phyloP scores from a whole-genome alignment of 1,284 basidiomycete species.

The Rugiboletus extremiorientalis region DNA sequence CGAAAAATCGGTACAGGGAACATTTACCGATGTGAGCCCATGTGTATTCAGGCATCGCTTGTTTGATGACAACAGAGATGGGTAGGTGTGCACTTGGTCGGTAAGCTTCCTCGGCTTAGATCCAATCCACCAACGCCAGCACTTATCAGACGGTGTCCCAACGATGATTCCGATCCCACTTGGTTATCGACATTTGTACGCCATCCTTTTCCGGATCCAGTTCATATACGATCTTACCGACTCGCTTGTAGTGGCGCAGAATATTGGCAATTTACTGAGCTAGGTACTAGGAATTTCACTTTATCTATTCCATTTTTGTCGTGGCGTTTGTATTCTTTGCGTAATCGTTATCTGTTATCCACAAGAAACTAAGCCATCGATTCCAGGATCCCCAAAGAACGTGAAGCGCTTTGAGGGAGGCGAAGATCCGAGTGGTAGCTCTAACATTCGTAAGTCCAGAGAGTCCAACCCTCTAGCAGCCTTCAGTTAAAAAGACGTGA shows the following conservation, averaged over 20 bases:
- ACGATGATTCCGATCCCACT: conserved; percentile 39
- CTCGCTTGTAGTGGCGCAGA: conserved; percentile 37
- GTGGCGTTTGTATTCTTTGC: not conserved
- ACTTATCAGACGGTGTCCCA: conserved; percentile 42
- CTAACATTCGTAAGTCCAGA: conserved; percentile 38
- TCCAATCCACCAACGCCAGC: not conserved
- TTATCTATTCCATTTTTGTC: not conserved
- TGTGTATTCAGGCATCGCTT: not conserved
- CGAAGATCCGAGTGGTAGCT: conserved; percentile 44
- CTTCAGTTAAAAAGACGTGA: not conserved
- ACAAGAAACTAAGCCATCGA: conserved; percentile 2
- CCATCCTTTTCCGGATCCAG: not conserved
- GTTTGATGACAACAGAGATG: not conserved
- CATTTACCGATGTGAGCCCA: conserved; percentile 40
- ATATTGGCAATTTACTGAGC: conserved; percentile 46
- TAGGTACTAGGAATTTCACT: conserved; percentile 26
- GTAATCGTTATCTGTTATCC: conserved; percentile 4
- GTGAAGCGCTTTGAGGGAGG: conserved; percentile 38
- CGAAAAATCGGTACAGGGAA: conserved; percentile 35
- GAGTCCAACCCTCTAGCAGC: not conserved
- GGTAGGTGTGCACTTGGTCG: conserved; percentile 41
- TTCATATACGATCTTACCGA: not conserved
- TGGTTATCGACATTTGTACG: conserved; percentile 48
- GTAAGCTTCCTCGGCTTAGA: conserved; percentile 20
- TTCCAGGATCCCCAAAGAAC: conserved; percentile 32